phyloP scores from a whole-genome alignment of 1,284 basidiomycete species.

The Puccinia brachypodii region DNA sequence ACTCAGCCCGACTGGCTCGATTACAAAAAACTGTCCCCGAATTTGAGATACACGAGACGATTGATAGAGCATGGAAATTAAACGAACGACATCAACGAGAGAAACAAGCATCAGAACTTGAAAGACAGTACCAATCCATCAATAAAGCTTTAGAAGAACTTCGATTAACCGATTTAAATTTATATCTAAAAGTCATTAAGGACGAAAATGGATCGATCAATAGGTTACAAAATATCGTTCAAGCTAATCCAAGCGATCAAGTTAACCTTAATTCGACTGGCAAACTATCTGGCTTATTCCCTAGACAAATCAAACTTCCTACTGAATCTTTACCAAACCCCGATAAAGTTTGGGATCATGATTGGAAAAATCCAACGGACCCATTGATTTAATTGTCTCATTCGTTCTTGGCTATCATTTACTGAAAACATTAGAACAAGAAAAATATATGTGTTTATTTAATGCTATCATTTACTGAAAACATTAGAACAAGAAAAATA shows the following conservation, averaged over 20 bases:
- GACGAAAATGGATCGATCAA: conserved; percentile 26
- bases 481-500: neutral
- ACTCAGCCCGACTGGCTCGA: neutral
- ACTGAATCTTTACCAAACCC: conserved; percentile 72
- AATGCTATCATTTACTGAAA: neutral
- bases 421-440: neutral
- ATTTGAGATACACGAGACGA: conserved; percentile 42
- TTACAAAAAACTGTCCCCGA: neutral
- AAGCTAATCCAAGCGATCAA: neutral
- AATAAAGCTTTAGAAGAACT: conserved; percentile 43
- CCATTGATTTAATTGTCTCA: neutral
- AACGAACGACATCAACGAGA: conserved; percentile 18
- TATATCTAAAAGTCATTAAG: conserved; percentile 17
- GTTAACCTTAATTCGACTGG: conserved; percentile 34
- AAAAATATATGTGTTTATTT: neutral
- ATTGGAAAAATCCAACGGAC: conserved; percentile 47
- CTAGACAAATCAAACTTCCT: conserved; percentile 73
- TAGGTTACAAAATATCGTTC: conserved; percentile 28
- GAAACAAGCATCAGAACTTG: neutral
- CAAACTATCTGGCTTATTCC: conserved; percentile 67
- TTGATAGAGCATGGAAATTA: conserved; percentile 44
- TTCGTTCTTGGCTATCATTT: neutral
- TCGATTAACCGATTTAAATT: conserved; percentile 5
- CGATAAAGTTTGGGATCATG: conserved; percentile 55
- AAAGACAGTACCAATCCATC: conserved; percentile 31